phyloP scores from a whole-genome alignment of 2,329 filamentous ascomycete genomes.

The Cylindrodendrum hubeiense region DNA sequence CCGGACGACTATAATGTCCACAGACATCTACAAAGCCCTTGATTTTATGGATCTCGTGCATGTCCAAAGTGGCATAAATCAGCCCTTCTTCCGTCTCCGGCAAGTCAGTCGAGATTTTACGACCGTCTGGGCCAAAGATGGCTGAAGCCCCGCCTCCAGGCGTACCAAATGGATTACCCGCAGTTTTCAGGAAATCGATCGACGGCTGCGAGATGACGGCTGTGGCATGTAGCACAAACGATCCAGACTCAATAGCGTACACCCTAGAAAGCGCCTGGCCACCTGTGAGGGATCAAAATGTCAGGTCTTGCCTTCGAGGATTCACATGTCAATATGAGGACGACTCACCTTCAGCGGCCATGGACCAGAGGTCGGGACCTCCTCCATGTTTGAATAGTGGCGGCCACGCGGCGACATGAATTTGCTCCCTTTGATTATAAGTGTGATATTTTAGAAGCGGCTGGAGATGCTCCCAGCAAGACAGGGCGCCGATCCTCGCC shows the following conservation, averaged over 20 bases:
- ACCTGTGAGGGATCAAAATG: not conserved
- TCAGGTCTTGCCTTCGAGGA: not conserved
- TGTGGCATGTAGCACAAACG: not conserved
- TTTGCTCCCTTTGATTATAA: conserved; percentile 4
- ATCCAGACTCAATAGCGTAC: not conserved
- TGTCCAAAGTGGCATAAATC: not conserved
- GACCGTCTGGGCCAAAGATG: not conserved
- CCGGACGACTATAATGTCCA: not conserved
- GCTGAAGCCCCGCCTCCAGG: not conserved
- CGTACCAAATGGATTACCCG: not conserved
- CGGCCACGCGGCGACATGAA: conserved; percentile 10
- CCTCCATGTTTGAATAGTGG: not conserved
- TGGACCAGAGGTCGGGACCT: not conserved
- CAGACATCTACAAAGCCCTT: not conserved
- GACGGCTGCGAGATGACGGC: not conserved
- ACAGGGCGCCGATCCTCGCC: conserved; percentile 53
- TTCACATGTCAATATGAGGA: not conserved
- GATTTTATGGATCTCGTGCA: not conserved
- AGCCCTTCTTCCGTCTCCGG: not conserved
- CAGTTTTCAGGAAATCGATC: not conserved
- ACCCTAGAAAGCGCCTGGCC: not conserved
- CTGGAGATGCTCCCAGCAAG: conserved; percentile 53
- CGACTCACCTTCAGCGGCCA: not conserved
- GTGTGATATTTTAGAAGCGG: conserved; percentile 12
- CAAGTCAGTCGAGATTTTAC: not conserved